These are phyloP conservation scores for Chlorella ohadii DNA, from an alignment of 139 green algal genomes.

Conservation along the genomic window DNA sequence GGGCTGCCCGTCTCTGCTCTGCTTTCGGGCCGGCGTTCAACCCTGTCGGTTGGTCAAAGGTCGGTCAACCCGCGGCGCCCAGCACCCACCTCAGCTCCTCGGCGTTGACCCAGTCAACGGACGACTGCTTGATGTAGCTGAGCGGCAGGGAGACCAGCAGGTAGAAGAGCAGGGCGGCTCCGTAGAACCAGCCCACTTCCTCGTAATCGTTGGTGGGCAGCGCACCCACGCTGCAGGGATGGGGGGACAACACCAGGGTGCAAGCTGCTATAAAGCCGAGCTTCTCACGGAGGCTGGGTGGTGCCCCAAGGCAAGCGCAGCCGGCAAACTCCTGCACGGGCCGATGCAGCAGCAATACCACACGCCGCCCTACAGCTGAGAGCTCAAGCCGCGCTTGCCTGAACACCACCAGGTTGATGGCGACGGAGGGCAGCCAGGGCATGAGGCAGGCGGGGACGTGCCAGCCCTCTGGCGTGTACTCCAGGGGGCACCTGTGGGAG, in stretches of 20 bases:
- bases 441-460: constrained; percentile 28
- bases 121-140: background rate
- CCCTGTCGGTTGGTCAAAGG: no score
- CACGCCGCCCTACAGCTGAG: no score
- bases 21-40: no score
- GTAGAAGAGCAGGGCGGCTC: background rate
- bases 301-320: no score
- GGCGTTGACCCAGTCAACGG: background rate
- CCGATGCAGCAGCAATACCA: no score
- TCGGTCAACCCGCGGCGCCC: no score
- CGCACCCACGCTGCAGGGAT: background rate
- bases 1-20: no score
- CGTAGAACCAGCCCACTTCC: background rate
- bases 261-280: no score
- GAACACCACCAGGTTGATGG: constrained; percentile 41
- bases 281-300: no score
- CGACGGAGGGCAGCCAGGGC: constrained; percentile 46
- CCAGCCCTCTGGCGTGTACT: constrained; percentile 38
- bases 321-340: no score
- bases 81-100: no score
- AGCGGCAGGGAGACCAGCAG: background rate
- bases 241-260: background rate
- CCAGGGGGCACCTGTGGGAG: background rate
- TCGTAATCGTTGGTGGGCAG: background rate
- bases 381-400: background rate